Evolutionary conservation across 805 yeast genomes (phyloP).

Genomic region (Metschnikowia reukaufii): DNA sequence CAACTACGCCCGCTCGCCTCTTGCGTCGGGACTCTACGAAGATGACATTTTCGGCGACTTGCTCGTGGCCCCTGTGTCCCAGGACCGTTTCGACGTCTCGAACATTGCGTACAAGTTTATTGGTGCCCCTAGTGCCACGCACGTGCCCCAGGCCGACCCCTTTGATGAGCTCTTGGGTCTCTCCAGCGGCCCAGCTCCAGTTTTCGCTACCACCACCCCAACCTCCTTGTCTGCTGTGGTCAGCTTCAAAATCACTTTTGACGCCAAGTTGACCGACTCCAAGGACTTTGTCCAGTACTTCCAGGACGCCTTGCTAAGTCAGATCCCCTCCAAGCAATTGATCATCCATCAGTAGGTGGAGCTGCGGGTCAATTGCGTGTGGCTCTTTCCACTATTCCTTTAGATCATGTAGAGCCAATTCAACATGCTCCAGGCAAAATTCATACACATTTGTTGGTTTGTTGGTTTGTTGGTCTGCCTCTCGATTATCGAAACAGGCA

Average conservation of each 20-base stretch:
- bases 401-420: no score
- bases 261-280: conserved; percentile 35
- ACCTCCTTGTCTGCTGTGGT: conserved; percentile 27
- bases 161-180: conserved; percentile 40
- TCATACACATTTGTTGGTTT: no score
- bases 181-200: conserved; percentile 10
- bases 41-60: conserved; percentile 41
- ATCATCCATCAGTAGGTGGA: conserved; percentile 15
- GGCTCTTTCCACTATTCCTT: no score
- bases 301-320: conserved; percentile 33
- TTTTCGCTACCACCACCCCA: conserved; percentile 4
- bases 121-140: conserved; percentile 7
- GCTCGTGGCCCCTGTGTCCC: conserved; percentile 35
- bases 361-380: no score
- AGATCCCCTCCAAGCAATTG: conserved; percentile 29
- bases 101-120: conserved; percentile 29
- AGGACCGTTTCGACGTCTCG: conserved; percentile 36
- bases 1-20: conserved; percentile 35
- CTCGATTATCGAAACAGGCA: no score
- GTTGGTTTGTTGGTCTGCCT: no score
- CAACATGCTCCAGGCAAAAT: no score
- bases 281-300: conserved; percentile 36
- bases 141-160: conserved; percentile 13
- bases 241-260: conserved; percentile 34
- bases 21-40: conserved; percentile 19